Evolutionary conservation across 768 basidiomycete species (phyloP).

Genomic region (Xerocomus potaroensis): DNA sequence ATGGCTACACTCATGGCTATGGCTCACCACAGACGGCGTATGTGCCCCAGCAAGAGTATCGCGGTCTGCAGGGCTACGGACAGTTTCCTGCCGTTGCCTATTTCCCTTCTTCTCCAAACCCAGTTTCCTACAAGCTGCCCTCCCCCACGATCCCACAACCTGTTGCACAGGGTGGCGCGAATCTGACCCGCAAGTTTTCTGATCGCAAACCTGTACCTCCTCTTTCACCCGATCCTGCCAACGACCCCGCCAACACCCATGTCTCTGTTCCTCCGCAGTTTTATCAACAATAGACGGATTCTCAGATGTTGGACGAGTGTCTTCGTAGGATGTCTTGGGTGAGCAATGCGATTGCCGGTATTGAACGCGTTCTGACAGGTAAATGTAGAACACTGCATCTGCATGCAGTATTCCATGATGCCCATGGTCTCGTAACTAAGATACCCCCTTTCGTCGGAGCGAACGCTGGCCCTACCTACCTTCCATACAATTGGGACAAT

Average conservation of each 20-base stretch:
- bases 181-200: conserved; percentile 32
- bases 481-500: conserved; percentile 7
- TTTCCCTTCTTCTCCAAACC: conserved; percentile 2
- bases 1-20: conserved; percentile 20
- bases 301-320: conserved; percentile 2
- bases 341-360: background rate
- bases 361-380: background rate
- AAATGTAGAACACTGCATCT: background rate
- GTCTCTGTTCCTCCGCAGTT: conserved; percentile 22
- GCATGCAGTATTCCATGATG: background rate
- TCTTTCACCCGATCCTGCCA: conserved; percentile 17
- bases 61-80: conserved; percentile 18
- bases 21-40: conserved; percentile 17
- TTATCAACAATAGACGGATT: conserved; percentile 3
- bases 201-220: conserved; percentile 33
- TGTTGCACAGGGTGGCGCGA: conserved; percentile 24
- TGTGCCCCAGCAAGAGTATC: conserved; percentile 17
- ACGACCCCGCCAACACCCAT: conserved; percentile 22
- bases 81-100: conserved; percentile 14
- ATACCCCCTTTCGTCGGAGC: conserved; percentile 9
- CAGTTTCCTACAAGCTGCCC: conserved; percentile 9
- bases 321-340: conserved; percentile 5
- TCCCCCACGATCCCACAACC: conserved; percentile 12
- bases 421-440: background rate
- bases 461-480: conserved; percentile 8